Evolutionary conservation across 148 eudicot genomes (phyloP).

Genomic region (Simmondsia chinensis): DNA sequence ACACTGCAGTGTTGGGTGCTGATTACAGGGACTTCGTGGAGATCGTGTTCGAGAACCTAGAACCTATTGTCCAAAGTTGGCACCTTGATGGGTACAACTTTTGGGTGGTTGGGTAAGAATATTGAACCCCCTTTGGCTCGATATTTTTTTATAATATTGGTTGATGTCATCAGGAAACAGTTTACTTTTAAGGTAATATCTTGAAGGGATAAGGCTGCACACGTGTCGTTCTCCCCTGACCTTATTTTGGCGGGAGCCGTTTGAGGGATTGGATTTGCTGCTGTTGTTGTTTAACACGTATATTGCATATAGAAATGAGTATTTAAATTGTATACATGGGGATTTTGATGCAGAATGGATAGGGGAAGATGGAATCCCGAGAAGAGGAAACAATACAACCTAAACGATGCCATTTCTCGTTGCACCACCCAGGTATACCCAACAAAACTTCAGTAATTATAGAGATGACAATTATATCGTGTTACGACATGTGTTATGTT

Average conservation of each 20-base stretch:
- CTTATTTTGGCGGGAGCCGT: no score
- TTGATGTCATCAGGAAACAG: no score
- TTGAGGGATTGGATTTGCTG: no score
- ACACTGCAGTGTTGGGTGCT: constrained; percentile 57
- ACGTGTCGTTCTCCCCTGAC: no score
- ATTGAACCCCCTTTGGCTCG: no score
- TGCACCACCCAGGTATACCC: constrained; percentile 81
- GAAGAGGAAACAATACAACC: constrained; percentile 50
- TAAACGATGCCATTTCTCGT: constrained; percentile 60
- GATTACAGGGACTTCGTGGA: constrained; percentile 55
- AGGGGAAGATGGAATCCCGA: constrained; percentile 51
- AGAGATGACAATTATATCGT: constrained; percentile 32
- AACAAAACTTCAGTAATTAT: constrained; percentile 26
- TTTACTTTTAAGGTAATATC: no score
- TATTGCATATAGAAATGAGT: neutral
- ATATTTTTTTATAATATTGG: no score
- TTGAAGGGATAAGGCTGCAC: no score
- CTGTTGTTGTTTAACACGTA: neutral
- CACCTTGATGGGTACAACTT: constrained; percentile 81
- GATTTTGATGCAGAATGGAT: constrained; percentile 46
- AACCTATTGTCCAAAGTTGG: constrained; percentile 50
- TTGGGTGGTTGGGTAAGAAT: constrained; percentile 78
- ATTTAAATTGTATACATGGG: neutral
- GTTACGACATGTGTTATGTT: no score
- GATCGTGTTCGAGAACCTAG: constrained; percentile 67